A percentile compares a stretch with the other conserved stretches of the same genome.
These are phyloP conservation scores for Rhodotorula diobovata DNA, from an alignment of 768 basidiomycete species.

Conservation along the genomic window DNA sequence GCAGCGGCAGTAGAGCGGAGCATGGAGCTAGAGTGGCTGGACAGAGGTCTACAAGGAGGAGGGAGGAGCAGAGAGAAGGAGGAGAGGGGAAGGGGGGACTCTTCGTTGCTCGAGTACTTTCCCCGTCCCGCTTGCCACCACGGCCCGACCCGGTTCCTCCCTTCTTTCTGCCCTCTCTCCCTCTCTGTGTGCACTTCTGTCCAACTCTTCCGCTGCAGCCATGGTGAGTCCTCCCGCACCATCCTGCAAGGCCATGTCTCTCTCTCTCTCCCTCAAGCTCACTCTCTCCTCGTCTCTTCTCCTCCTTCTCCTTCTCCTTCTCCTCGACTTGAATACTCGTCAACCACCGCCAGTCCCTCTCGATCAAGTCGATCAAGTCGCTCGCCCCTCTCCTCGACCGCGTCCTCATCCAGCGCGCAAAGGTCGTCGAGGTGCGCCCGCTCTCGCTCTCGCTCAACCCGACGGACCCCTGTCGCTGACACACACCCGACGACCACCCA, in stretches of 20 bases:
- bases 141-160: background rate
- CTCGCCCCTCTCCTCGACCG: slow-evolving; percentile 89
- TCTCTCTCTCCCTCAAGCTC: too few relatives aligned
- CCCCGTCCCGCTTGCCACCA: background rate
- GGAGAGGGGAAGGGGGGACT: too few relatives aligned
- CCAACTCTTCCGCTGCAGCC: too few relatives aligned
- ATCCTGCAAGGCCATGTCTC: too few relatives aligned
- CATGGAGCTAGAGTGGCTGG: background rate
- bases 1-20: slow-evolving; percentile 8
- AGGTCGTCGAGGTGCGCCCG: slow-evolving; percentile 77
- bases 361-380: slow-evolving; percentile 82
- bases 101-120: background rate
- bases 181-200: too few relatives aligned
- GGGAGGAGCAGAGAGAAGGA: background rate
- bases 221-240: too few relatives aligned
- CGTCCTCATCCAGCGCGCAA: slow-evolving; percentile 94
- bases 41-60: background rate
- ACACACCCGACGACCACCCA: slow-evolving; percentile 49
- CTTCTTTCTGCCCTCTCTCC: background rate
- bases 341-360: slow-evolving; percentile 28
- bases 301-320: background rate
- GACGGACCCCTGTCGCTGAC: background rate
- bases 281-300: background rate
- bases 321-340: background rate
- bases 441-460: background rate